phyloP scores from a whole-genome alignment of 2,329 filamentous ascomycete genomes.

The Alternaria sp. region DNA sequence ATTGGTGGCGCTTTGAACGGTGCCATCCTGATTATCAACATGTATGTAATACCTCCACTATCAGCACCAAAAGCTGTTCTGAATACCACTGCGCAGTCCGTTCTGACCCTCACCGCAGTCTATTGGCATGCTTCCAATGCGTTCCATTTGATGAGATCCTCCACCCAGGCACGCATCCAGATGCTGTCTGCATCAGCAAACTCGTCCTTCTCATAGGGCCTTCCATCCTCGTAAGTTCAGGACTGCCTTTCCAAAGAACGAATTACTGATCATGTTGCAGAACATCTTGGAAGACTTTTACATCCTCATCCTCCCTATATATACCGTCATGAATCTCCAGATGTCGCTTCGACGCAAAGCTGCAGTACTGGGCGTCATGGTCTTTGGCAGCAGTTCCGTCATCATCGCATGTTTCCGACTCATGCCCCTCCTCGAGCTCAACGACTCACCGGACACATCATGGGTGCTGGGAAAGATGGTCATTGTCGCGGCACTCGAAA shows the following conservation, averaged over 20 bases:
- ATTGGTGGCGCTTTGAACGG: constrained; percentile 33
- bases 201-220: constrained; percentile 37
- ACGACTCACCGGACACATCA: constrained; percentile 31
- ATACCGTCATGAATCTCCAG: constrained; percentile 24
- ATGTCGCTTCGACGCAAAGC: constrained; percentile 28
- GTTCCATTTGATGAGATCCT: constrained; percentile 39
- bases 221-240: constrained; percentile 20
- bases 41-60: constrained; percentile 14
- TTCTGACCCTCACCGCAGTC: constrained; percentile 1
- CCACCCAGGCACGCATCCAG: constrained; percentile 33
- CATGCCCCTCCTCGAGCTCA: constrained; percentile 31
- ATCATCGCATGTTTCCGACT: constrained; percentile 27
- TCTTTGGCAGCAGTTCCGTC: constrained; percentile 37
- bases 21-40: constrained; percentile 31
- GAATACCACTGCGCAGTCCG: not conserved
- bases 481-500: constrained; percentile 41
- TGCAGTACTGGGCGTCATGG: constrained; percentile 30
- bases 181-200: constrained; percentile 32
- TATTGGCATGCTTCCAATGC: constrained; percentile 42
- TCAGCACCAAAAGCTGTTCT: not conserved
- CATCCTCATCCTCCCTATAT: constrained; percentile 30
- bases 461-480: constrained; percentile 42
- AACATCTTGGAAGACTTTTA: constrained; percentile 29
- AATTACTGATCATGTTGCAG: constrained; percentile 6
- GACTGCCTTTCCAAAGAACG: not conserved